phyloP scores from a whole-genome alignment of 164 flowering plant species.

The Chimonanthus praecox region DNA sequence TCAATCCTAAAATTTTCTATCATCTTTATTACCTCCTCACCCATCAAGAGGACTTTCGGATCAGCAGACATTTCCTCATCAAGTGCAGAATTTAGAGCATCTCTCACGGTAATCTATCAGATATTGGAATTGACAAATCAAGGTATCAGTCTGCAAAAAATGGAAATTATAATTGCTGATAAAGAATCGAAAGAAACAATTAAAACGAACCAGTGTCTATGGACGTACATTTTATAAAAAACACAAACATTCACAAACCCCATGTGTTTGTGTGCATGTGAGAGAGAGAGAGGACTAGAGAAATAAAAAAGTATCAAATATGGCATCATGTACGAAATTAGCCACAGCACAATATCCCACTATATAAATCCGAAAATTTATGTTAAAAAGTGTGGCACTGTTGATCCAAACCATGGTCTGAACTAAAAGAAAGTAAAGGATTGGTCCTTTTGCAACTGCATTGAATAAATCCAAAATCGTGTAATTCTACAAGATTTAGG shows the following conservation, averaged over 20 bases:
- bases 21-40: slow-evolving; percentile 34
- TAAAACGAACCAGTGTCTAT: not conserved
- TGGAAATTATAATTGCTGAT: not conserved
- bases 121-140: slow-evolving; percentile 3
- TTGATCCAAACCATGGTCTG: too few species aligned
- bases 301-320: too few species aligned
- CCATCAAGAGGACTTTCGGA: slow-evolving; percentile 66
- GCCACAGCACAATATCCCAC: too few species aligned
- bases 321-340: too few species aligned
- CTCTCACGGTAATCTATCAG: slow-evolving; percentile 51
- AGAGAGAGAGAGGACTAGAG: too few species aligned
- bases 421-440: too few species aligned
- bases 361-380: too few species aligned
- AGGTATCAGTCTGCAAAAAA: not conserved
- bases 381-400: too few species aligned
- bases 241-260: not conserved
- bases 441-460: too few species aligned
- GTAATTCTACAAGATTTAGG: too few species aligned
- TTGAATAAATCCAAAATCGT: too few species aligned
- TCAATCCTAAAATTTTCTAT: not conserved
- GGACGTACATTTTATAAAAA: not conserved
- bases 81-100: slow-evolving; percentile 58
- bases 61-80: slow-evolving; percentile 74
- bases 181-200: not conserved
- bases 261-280: too few species aligned